Base-by-base conservation (phyloP, 495 filamentous ascomycete genomes). In the Hypoxylon lenormandii region DNA sequence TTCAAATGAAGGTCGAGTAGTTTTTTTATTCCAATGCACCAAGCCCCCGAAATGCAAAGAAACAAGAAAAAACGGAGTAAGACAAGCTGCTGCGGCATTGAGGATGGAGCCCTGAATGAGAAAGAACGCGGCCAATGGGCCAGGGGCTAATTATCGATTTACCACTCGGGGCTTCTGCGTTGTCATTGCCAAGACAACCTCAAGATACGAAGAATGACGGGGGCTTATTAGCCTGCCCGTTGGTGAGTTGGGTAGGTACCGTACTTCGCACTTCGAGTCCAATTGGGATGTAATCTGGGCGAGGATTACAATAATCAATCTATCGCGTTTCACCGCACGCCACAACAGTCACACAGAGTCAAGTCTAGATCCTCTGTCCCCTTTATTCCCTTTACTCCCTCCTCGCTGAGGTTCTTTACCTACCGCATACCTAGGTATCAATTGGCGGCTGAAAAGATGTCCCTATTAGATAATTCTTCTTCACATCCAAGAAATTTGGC, bases 131-230 rank as follows among this genome's bases (percentile, higher is more conserved):
- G 15, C 38, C 38, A 42, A 45, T 61, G 47, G 46, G 40, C 19
- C 49, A 54, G 40, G 48, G 59, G 26, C n/a, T 16, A 36, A 5
- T 33, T 15, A 23, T 23, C 3, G 45, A 50, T 43, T 42, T 45
- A 26, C 51, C 51, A 51, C 33, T 57, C 37, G 45, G 52, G 28
- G 47, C 30, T 21, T 66, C 49, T 66, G 54, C 23, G 64, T 36
- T 66, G 64, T 66, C 64, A 66, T 30, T 28, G 64, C 64, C 64
- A 66, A 66, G 64, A 60, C 48, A 46, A 49, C 28, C 47, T 55
- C 47, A 26, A 47, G 40, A 42, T 23, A 15, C 47, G 58, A 61
- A 50, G 19, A 30, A 30, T 53, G 21, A 53, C n/a, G 47, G 19
- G 19, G 48, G 54, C 47, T 47, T 59, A 46, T 53, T 46, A n/a